A percentile compares a stretch with the other conserved stretches of the same genome.
Evolutionary conservation across 495 filamentous ascomycete species (phyloP).

Genomic region (Annulohypoxylon bovei): DNA sequence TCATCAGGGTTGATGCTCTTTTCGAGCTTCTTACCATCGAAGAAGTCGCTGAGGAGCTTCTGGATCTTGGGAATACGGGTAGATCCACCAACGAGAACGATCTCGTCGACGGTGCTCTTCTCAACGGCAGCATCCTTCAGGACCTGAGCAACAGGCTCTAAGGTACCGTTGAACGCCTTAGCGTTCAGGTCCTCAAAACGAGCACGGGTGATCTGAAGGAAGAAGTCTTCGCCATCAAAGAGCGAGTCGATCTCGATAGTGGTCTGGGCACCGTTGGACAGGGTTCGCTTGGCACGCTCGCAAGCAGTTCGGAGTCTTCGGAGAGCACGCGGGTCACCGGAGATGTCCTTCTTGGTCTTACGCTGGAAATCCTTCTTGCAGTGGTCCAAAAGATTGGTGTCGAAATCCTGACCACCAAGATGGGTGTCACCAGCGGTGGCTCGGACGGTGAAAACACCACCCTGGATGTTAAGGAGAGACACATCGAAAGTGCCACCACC

Average conservation of each 20-base stretch:
- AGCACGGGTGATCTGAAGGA: conserved; percentile 98
- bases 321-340: conserved; percentile 92
- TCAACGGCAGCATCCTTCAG: conserved; percentile 95
- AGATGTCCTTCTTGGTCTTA: conserved; percentile 87
- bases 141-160: conserved; percentile 98
- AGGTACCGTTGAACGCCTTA: conserved; percentile 93
- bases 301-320: conserved; percentile 97
- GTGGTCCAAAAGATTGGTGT: conserved; percentile 96
- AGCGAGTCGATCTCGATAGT: conserved; percentile 99
- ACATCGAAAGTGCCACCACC: conserved; percentile 99
- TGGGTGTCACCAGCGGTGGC: conserved; percentile 99
- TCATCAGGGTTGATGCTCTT: conserved; percentile 99
- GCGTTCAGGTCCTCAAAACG: conserved; percentile 99
- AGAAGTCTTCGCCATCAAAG: conserved; percentile 97
- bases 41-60: conserved; percentile 98
- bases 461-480: conserved; percentile 96
- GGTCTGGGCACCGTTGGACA: conserved; percentile 95
- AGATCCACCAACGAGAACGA: conserved; percentile 97
- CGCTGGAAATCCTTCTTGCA: conserved; percentile 94
- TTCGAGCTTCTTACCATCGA: conserved; percentile 99
- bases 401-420: conserved; percentile 98
- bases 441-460: conserved; percentile 99
- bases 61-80: conserved; percentile 99
- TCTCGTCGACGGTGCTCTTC: conserved; percentile 96
- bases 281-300: conserved; percentile 98